Base-by-base conservation (phyloP, 768 basidiomycete species). In the Boletus bicolor region DNA sequence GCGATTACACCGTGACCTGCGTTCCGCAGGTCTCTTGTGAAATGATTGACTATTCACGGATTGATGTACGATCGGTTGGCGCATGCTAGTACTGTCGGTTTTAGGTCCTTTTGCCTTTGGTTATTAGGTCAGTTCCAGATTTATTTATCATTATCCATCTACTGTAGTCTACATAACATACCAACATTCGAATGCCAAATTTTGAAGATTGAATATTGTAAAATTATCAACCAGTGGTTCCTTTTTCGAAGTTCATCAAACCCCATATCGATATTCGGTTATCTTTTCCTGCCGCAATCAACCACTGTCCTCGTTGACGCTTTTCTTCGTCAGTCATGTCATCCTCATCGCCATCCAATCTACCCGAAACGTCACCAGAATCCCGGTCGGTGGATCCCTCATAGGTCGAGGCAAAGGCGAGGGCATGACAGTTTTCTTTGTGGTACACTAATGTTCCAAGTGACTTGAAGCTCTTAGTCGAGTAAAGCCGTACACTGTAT, bases 401-500 rank as follows among this genome's bases (percentile, higher is more conserved):
- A 11, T 51, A 57, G 7, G 56, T 41, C 34, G 73, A 64, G 21
- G 88, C 85, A 66, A 98, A 98, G 4, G 82, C 78, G 19, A 97
- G 62, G 5, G 82, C 79, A 61, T 95, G 90, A 54, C 90, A 88
- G 14, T 79, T 81, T 9, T 80, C 78, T 59, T 91, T 89, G 75
- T 98, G 96, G 67, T 92, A 91, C 26, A 76, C 76, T 7, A 98
- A 77, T 5, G 87, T 88, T 6, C 96, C 96, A 7, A 99, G 85
- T 0, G 88, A 72, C 61, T 91, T 94, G 70, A 93, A 79, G 5
- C 82, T 79, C 60, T 84, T 86, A 3, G 91, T 86, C 0, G 93
- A 89, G 72, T 89, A 93, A 8, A 98, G 74, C 0, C 92, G 84
- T 17, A 95, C 77, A 55, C 93, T 97, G 65, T 2, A 37, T 15